phyloP scores from a whole-genome alignment of 2,329 filamentous ascomycete species.

The Macrophomina pseudophaseolina region DNA sequence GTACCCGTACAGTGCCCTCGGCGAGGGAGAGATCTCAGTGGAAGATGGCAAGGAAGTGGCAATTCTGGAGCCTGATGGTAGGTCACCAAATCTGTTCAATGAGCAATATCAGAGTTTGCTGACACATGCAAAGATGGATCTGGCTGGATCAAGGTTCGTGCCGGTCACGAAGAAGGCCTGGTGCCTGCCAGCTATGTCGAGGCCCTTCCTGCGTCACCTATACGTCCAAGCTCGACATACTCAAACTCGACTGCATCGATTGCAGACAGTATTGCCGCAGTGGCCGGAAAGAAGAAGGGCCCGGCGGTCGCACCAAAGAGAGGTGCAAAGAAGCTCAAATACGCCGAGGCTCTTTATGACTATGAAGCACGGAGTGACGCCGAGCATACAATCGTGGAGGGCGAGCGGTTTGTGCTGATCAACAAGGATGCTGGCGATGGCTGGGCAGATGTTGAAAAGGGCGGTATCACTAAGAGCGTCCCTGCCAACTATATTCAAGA shows the following conservation, averaged over 20 bases:
- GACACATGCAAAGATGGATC: conserved; percentile 69
- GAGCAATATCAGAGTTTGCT: neutral
- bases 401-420: conserved; percentile 88
- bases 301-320: conserved; percentile 88
- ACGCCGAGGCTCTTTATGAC: conserved; percentile 91
- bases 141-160: conserved; percentile 87
- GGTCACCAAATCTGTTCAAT: conserved; percentile 43
- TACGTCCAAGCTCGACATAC: conserved; percentile 62
- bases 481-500: conserved; percentile 91
- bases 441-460: conserved; percentile 96
- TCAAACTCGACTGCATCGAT: conserved; percentile 80
- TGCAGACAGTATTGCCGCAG: conserved; percentile 53
- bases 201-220: conserved; percentile 51
- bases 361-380: conserved; percentile 84
- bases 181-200: conserved; percentile 90
- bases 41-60: conserved; percentile 75
- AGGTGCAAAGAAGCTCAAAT: conserved; percentile 90
- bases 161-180: conserved; percentile 76
- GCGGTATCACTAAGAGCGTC: conserved; percentile 83
- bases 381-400: conserved; percentile 89
- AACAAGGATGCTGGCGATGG: conserved; percentile 89
- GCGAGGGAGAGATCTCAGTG: conserved; percentile 81
- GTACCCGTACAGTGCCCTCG: conserved; percentile 81
- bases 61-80: conserved; percentile 87
- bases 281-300: conserved; percentile 77